A percentile compares a stretch with the other conserved stretches of the same genome.
Conservation (phyloP, 1,284 basidiomycete genomes). For the Abortiporus biennis region DNA sequence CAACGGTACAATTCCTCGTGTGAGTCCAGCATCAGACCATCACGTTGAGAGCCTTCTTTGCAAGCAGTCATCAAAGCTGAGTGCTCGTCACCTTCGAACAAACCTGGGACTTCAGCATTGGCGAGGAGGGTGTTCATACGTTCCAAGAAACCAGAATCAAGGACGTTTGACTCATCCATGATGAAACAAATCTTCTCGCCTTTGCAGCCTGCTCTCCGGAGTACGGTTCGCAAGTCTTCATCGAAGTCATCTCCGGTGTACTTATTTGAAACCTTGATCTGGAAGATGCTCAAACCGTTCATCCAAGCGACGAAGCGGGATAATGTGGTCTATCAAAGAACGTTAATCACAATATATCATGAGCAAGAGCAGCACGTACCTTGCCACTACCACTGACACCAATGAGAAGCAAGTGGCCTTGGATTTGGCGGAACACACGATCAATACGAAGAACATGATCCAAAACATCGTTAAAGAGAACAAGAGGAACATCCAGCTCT, state of each 20-base stretch:
- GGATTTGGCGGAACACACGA: constrained; percentile 97
- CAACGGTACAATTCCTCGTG: constrained; percentile 95
- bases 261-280: constrained; percentile 98
- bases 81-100: constrained; percentile 98
- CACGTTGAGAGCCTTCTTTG: constrained; percentile 96
- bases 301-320: constrained; percentile 99
- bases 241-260: constrained; percentile 99
- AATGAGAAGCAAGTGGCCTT: constrained; percentile 94
- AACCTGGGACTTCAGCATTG: constrained; percentile 98
- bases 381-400: constrained; percentile 98
- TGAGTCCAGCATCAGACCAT: constrained; percentile 97
- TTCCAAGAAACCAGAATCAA: constrained; percentile 97
- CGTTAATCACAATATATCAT: constrained; percentile 3
- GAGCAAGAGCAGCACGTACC: constrained; percentile 38
- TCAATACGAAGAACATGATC: constrained; percentile 98
- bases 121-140: constrained; percentile 99
- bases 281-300: constrained; percentile 97
- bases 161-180: constrained; percentile 99
- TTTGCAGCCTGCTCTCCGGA: constrained; percentile 94
- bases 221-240: constrained; percentile 90
- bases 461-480: constrained; percentile 97
- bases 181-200: constrained; percentile 99
- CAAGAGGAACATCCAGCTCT: constrained; percentile 96
- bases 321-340: constrained; percentile 73
- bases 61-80: constrained; percentile 96